Base-by-base conservation (phyloP, 331 rosid species). In the Acacia pycnantha region DNA sequence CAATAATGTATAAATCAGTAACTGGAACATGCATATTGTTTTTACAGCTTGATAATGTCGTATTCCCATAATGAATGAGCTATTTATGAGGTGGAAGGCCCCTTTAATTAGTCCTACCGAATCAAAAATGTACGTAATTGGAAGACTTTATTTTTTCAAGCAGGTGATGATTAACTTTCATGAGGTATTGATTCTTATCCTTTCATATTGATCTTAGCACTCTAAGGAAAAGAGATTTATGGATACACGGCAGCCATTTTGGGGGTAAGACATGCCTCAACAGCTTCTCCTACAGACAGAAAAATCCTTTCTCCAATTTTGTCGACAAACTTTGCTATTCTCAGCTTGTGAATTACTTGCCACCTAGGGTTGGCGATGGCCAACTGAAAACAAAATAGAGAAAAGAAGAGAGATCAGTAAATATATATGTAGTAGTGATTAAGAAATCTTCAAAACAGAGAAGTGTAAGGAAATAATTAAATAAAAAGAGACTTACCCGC, bases 311-410 rank as follows among this genome's bases (percentile, higher is more conserved):
- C 70, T 33, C 70, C 44, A 15, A 65, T 65, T 65, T 65, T 65
- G 70, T 33, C 33, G 12, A 65, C 70, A 31, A 65, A 65, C 43
- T 65, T 7, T 18, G 93, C 88, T 70, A 89, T 35, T 88, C 79
- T 94, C 26, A 92, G 88, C 81, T 90, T 94, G 88, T 92, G 94
- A 84, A 90, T 94, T 66, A 88, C 91, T 77, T 88, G 88, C 98
- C 94, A 90, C 78, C 88, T 87, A 1, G 97, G 98, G 68, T 87
- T 92, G 71, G 70, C 70, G 12, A 64, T 64, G 70, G 70, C 70
- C 70, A 64, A 31, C 70, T 64, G 70, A 27, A 2, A 62, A 62
- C 9, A 29, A 27, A 62, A 62, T 6, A 29, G 41, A 29, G 21
- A 64, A 27, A 15, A 64, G n/a, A 14, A 62, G 68, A 14, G 3